Percentiles rank a stretch among this genome's conserved stretches.
phyloP scores from a whole-genome alignment of 148 eudicot genomes.

The Chenopodium suecicum region DNA sequence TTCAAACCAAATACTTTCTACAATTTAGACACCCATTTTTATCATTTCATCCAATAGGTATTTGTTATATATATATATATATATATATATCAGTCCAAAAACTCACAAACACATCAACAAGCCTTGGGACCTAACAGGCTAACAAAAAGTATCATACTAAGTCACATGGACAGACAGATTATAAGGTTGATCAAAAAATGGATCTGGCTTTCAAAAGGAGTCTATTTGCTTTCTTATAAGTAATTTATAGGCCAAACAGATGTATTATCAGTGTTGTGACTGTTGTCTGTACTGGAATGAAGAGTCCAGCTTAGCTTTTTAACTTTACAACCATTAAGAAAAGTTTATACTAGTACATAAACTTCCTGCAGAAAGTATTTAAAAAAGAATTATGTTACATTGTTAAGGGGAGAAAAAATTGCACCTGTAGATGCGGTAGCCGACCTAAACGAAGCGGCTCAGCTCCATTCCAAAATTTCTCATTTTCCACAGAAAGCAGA shows the following conservation, averaged over 20 bases:
- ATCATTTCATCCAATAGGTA: no score
- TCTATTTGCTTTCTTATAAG: neutral
- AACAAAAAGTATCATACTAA: no score
- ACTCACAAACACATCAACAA: no score
- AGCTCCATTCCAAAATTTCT: slow-evolving; percentile 86
- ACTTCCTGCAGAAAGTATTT: neutral
- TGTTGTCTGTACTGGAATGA: neutral
- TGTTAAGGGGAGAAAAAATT: neutral
- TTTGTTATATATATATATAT: no score
- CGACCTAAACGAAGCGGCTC: slow-evolving; percentile 77
- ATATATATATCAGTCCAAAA: no score
- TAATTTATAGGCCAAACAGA: neutral
- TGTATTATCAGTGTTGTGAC: neutral
- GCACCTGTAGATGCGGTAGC: slow-evolving; percentile 88
- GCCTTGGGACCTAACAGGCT: neutral
- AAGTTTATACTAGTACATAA: neutral
- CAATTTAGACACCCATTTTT: no score
- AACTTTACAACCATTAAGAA: neutral
- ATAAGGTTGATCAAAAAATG: neutral
- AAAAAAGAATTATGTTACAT: neutral
- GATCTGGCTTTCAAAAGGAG: neutral
- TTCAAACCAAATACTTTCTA: no score
- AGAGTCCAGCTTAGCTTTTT: neutral
- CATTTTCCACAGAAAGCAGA: slow-evolving; percentile 82
- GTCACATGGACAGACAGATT: neutral